Evolutionary conservation across 805 yeast genomes (phyloP), one percentile per base, ranked within the genome.

Genomic region (Zygotorulaspora chibaensis): DNA sequence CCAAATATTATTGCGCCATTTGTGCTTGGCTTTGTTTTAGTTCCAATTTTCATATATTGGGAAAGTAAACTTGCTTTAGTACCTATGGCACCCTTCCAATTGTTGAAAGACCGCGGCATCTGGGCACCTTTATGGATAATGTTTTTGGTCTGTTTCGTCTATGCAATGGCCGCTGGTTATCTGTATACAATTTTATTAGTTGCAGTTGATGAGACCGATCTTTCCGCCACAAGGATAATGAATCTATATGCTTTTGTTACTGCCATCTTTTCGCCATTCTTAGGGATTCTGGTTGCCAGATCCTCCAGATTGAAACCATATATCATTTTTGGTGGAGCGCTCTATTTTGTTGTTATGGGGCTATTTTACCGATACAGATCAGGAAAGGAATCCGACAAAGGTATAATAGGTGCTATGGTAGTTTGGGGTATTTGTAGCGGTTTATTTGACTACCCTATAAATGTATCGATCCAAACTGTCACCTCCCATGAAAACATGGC

Each of bases 341-440:
- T 46, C 16, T 46, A 46, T 30, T 50, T 58, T 41, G 68, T 79
- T 29, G 69, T 87, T 8, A 69, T 78, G 63, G 90, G 87, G 43
- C 53, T 84, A 30, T 68, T 84, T 51, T 67, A 74, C 52, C 73
- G 70, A 46, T 84, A 61, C 67, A 72, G 89, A 60, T 80, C 81
- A 35, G 71, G 65, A 45, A 63, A 66, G 33, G 59, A 64, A 35
- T 72, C 80, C 27, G 65, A 70, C 39, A 54, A 70, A 35, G 89
- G 88, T 53, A 70, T 83, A 45, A 79, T 84, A 59, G 89, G 83
- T 13, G 77, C 82, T 9, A 71, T 79, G 55, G 76, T 81, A 57
- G 59, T 84, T n/a, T 65, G 81, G 55, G 90, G 90, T 56, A 73
- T 84, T 46, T 87, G 87, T 56, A 85, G 86, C 36, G 86, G 87